A percentile compares a stretch with the other conserved stretches of the same genome.
Evolutionary conservation across 805 yeast genomes (phyloP).

Genomic region (Metschnikowia gelsemii): DNA sequence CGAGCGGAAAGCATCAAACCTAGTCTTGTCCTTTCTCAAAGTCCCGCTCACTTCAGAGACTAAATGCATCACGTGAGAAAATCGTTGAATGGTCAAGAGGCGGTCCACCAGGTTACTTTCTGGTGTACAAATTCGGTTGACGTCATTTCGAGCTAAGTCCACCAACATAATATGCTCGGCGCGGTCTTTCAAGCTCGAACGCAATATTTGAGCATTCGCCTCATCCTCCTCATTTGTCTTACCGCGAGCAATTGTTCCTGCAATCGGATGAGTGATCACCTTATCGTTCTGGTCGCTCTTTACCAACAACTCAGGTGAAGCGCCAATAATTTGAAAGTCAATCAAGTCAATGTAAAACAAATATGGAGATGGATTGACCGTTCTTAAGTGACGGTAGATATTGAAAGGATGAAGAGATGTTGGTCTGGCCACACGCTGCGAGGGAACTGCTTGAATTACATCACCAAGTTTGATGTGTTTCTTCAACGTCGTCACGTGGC

Average conservation of each 20-base stretch:
- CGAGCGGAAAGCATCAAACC: slow-evolving; percentile 96
- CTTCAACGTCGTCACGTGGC: slow-evolving; percentile 72
- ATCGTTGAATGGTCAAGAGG: slow-evolving; percentile 84
- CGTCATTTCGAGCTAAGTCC: slow-evolving; percentile 94
- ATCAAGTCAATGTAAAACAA: slow-evolving; percentile 88
- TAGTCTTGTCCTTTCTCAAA: slow-evolving; percentile 73
- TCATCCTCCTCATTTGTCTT: slow-evolving; percentile 91
- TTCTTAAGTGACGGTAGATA: slow-evolving; percentile 88
- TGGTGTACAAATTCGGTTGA: slow-evolving; percentile 93
- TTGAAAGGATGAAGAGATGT: slow-evolving; percentile 96
- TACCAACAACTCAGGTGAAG: slow-evolving; percentile 92
- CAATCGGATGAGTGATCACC: slow-evolving; percentile 94
- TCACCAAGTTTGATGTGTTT: slow-evolving; percentile 87
- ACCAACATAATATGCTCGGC: slow-evolving; percentile 99
- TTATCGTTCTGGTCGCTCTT: slow-evolving; percentile 71
- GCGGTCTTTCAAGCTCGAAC: slow-evolving; percentile 81
- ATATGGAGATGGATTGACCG: slow-evolving; percentile 97
- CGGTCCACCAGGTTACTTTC: slow-evolving; percentile 81
- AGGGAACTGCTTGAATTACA: slow-evolving; percentile 96
- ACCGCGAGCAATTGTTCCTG: slow-evolving; percentile 94
- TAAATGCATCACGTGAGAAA: slow-evolving; percentile 95
- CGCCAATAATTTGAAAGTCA: slow-evolving; percentile 95
- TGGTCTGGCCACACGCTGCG: slow-evolving; percentile 94
- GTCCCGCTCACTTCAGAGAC: slow-evolving; percentile 95
- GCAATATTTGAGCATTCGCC: slow-evolving; percentile 66